Conservation (phyloP, 768 basidiomycete genomes). For the Mycena haematopus region DNA sequence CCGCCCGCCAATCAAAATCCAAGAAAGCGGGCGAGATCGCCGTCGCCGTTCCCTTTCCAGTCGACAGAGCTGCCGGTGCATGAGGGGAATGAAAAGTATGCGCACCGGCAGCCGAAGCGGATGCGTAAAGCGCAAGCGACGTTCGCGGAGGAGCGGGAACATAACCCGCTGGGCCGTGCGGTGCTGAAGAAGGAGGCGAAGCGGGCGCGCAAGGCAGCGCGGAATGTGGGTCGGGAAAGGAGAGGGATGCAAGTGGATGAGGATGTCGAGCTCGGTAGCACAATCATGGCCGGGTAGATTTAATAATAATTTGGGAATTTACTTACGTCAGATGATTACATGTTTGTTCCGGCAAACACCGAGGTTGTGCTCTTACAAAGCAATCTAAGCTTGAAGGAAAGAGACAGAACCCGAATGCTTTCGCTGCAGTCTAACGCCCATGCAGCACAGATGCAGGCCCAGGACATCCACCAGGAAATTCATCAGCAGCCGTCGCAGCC, state of each 20-base stretch:
- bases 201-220: constrained; percentile 60
- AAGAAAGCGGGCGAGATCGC: constrained; percentile 35
- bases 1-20: constrained; percentile 4
- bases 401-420: not conserved
- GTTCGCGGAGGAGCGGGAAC: constrained; percentile 53
- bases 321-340: too few species aligned
- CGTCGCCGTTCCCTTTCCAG: constrained; percentile 21
- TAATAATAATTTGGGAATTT: too few species aligned
- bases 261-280: constrained; percentile 53
- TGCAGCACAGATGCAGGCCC: constrained; percentile 16
- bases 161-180: constrained; percentile 65
- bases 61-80: constrained; percentile 28
- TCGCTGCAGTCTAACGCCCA: constrained; percentile 7
- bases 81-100: constrained; percentile 32
- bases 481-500: constrained; percentile 47
- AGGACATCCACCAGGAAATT: constrained; percentile 12
- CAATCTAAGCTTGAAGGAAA: not conserved
- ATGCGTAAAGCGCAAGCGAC: constrained; percentile 59
- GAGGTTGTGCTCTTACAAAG: constrained; percentile 6
- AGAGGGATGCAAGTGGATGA: constrained; percentile 50
- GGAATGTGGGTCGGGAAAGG: constrained; percentile 31
- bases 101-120: constrained; percentile 60
- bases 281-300: constrained; percentile 46
- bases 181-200: constrained; percentile 71
- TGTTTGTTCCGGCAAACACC: not conserved